Conservation (phyloP, 2,329 filamentous ascomycete genomes). For the Xylaria sp. region DNA sequence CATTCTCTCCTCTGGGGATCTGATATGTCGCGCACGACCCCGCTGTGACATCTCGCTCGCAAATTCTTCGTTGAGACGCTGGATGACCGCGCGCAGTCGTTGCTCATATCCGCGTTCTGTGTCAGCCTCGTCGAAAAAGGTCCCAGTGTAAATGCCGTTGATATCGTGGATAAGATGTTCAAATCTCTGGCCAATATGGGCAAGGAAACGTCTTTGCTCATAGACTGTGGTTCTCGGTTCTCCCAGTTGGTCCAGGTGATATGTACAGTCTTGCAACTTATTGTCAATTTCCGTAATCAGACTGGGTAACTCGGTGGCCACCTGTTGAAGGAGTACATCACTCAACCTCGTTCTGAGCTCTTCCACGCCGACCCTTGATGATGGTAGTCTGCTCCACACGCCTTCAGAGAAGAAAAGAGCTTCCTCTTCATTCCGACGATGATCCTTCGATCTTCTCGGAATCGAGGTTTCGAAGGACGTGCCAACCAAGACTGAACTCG, state of each 20-base stretch:
- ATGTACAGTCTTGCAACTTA: constrained; percentile 36
- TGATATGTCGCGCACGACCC: constrained; percentile 50
- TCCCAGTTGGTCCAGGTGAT: constrained; percentile 55
- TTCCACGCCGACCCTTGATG: constrained; percentile 58
- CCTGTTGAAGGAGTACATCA: constrained; percentile 60
- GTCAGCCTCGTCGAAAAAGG: constrained; percentile 60
- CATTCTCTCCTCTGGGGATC: not conserved
- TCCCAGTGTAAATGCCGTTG: constrained; percentile 63
- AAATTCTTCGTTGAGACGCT: constrained; percentile 62
- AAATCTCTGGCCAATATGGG: constrained; percentile 58
- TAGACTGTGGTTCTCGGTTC: constrained; percentile 56
- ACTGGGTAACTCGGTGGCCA: constrained; percentile 58
- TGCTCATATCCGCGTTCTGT: constrained; percentile 51
- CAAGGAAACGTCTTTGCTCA: constrained; percentile 62
- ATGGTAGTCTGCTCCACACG: constrained; percentile 53
- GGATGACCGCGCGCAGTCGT: constrained; percentile 65
- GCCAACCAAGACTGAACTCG: constrained; percentile 63
- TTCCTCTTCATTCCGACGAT: constrained; percentile 56
- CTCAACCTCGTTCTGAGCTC: constrained; percentile 62
- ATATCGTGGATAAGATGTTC: constrained; percentile 56
- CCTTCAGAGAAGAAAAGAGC: constrained; percentile 57
- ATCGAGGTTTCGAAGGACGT: constrained; percentile 61
- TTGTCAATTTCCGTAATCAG: constrained; percentile 57
- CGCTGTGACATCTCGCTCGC: constrained; percentile 53
- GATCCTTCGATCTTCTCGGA: constrained; percentile 50